Evolutionary conservation across 1,139 yeast species (phyloP).

Genomic region (Candida sanyaensis): DNA sequence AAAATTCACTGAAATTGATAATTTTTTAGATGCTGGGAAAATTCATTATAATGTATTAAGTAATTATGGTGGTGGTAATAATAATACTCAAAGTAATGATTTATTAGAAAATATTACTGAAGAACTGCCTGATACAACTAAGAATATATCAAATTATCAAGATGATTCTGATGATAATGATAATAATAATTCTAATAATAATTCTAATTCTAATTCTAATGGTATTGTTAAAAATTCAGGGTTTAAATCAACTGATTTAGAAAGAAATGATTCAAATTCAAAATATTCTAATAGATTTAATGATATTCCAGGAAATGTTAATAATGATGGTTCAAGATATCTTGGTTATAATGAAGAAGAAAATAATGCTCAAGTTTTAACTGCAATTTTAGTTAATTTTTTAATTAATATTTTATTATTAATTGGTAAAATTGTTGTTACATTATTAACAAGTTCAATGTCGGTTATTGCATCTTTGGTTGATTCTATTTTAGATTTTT

Average conservation of each 20-base stretch:
- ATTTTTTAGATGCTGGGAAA: constrained; percentile 66
- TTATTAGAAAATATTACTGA: constrained; percentile 24
- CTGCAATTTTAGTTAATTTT: constrained; percentile 70
- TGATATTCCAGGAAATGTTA: constrained; percentile 63
- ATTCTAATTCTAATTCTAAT: too few species aligned
- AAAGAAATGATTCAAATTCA: constrained; percentile 14
- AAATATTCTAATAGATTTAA: constrained; percentile 29
- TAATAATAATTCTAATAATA: too few species aligned
- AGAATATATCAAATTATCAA: background rate
- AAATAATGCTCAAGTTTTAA: constrained; percentile 45
- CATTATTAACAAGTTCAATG: constrained; percentile 64
- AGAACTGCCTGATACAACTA: constrained; percentile 10
- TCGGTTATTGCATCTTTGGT: constrained; percentile 78
- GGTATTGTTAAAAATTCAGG: background rate
- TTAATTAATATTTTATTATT: constrained; percentile 59
- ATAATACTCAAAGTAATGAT: background rate
- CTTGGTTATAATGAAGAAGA: constrained; percentile 36
- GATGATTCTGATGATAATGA: background rate
- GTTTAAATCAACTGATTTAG: constrained; percentile 12
- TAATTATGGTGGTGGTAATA: constrained; percentile 45
- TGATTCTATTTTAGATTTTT: constrained; percentile 72
- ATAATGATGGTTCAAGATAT: constrained; percentile 31
- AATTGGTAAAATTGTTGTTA: constrained; percentile 63
- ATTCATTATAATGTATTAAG: constrained; percentile 65
- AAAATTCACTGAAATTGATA: constrained; percentile 61